phyloP scores from a whole-genome alignment of 176 grass and related monocot genomes.

The Oryza nivara region DNA sequence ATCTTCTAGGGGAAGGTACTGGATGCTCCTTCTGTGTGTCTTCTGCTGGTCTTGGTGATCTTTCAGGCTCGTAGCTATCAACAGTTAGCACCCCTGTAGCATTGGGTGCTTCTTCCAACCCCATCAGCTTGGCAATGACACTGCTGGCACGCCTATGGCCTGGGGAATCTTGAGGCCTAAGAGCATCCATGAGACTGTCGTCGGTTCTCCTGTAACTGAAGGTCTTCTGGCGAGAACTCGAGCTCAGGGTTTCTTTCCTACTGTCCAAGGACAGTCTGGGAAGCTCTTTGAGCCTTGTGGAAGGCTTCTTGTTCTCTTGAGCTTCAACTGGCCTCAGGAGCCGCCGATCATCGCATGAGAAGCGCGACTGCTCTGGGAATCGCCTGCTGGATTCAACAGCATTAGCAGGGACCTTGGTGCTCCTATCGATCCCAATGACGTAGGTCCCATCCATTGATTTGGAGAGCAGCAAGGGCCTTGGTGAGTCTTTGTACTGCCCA shows the following conservation, averaged over 20 bases:
- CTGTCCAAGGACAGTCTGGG: slow-evolving; percentile 93
- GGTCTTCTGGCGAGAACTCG: slow-evolving; percentile 53
- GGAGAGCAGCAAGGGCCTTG: slow-evolving; percentile 78
- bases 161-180: slow-evolving; percentile 61
- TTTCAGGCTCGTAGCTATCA: slow-evolving; percentile 43
- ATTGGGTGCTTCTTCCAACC: slow-evolving; percentile 74
- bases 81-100: slow-evolving; percentile 36
- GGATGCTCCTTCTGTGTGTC: slow-evolving; percentile 29
- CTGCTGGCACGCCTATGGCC: slow-evolving; percentile 59
- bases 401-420: slow-evolving; percentile 47
- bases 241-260: slow-evolving; percentile 73
- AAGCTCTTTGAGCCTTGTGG: slow-evolving; percentile 67
- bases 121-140: slow-evolving; percentile 95
- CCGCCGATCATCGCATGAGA: slow-evolving; percentile 77
- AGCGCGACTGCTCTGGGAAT: slow-evolving; percentile 56
- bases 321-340: slow-evolving; percentile 46
- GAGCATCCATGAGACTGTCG: slow-evolving; percentile 47
- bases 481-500: slow-evolving; percentile 66
- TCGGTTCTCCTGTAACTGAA: slow-evolving; percentile 53
- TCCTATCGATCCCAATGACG: slow-evolving; percentile 71
- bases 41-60: slow-evolving; percentile 39
- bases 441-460: slow-evolving; percentile 85
- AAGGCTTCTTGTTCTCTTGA: slow-evolving; percentile 62
- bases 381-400: slow-evolving; percentile 48
- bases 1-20: slow-evolving; percentile 48